These are phyloP conservation scores for Fusarium sp. DNA, from an alignment of 2,329 filamentous ascomycete genomes.

Conservation along the genomic window DNA sequence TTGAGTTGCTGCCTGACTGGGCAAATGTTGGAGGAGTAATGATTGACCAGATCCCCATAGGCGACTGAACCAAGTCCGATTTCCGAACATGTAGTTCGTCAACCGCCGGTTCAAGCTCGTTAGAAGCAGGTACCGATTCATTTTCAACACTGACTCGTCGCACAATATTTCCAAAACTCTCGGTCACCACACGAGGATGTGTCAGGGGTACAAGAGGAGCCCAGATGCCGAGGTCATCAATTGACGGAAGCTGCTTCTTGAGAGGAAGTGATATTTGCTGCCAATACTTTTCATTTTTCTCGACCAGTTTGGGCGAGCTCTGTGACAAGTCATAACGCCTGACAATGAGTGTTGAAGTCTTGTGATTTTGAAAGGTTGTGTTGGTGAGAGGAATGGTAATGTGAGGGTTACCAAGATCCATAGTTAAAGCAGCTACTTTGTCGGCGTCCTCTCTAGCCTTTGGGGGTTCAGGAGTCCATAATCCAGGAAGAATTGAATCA, in stretches of 20 bases:
- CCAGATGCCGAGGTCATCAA: constrained; percentile 46
- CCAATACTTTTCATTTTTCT: constrained; percentile 51
- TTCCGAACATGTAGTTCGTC: constrained; percentile 64
- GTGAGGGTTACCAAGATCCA: constrained; percentile 52
- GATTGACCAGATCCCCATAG: constrained; percentile 78
- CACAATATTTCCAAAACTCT: constrained; percentile 82
- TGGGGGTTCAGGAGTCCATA: constrained; percentile 54
- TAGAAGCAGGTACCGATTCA: constrained; percentile 69
- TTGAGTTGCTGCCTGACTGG: constrained; percentile 17
- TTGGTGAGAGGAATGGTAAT: constrained; percentile 76
- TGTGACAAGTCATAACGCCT: constrained; percentile 46
- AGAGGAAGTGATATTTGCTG: constrained; percentile 52
- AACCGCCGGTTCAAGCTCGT: constrained; percentile 75
- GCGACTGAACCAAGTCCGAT: constrained; percentile 51
- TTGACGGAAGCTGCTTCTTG: constrained; percentile 30
- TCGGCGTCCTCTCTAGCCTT: constrained; percentile 48
- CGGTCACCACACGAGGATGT: constrained; percentile 67
- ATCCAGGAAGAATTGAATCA: constrained; percentile 56
- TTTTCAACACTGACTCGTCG: constrained; percentile 67
- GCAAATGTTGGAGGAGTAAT: constrained; percentile 61
- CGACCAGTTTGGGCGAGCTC: constrained; percentile 36
- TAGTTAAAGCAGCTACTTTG: constrained; percentile 55
- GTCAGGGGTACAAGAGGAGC: constrained; percentile 72
- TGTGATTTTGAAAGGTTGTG: constrained; percentile 79
- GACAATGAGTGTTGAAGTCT: constrained; percentile 66